A percentile compares a stretch with the other conserved stretches of the same genome.
phyloP scores from a whole-genome alignment of 371 early-diverging fungal species.

The Circinella minor region DNA sequence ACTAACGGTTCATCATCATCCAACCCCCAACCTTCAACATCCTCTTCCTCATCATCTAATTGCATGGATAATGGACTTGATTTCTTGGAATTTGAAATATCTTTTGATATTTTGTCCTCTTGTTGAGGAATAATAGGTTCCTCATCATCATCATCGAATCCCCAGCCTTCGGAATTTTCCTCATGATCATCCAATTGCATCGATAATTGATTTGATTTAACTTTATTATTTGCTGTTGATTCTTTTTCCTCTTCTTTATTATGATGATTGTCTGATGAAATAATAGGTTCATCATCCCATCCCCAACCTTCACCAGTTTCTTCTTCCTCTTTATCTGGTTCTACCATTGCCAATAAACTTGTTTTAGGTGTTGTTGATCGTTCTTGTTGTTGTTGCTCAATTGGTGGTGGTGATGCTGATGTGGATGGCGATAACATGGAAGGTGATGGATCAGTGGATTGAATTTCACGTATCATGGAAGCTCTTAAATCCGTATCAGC shows the following conservation, averaged over 20 bases:
- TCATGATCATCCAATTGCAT: no score
- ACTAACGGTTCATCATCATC: slow-evolving; percentile 1
- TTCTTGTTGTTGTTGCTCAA: slow-evolving; percentile 5
- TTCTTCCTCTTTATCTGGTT: slow-evolving; percentile 21
- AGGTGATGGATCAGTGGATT: slow-evolving; percentile 14
- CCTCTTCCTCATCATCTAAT: neutral
- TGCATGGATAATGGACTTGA: neutral
- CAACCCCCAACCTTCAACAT: slow-evolving; percentile 3
- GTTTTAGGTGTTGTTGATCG: neutral
- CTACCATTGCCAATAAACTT: neutral
- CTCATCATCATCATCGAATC: no score
- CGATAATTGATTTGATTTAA: no score
- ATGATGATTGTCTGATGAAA: neutral
- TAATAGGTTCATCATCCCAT: slow-evolving; percentile 18
- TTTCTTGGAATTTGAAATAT: neutral
- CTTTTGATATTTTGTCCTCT: neutral
- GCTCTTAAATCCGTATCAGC: slow-evolving; percentile 71
- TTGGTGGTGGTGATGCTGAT: neutral
- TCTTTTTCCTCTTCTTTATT: neutral
- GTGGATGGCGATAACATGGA: neutral
- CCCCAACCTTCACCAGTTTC: slow-evolving; percentile 22
- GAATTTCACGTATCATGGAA: slow-evolving; percentile 68
- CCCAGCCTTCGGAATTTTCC: no score
- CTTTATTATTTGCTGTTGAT: neutral
- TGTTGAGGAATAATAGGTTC: neutral